Conservation (phyloP, 1,284 basidiomycete genomes). For the Ustilago bromivora region DNA sequence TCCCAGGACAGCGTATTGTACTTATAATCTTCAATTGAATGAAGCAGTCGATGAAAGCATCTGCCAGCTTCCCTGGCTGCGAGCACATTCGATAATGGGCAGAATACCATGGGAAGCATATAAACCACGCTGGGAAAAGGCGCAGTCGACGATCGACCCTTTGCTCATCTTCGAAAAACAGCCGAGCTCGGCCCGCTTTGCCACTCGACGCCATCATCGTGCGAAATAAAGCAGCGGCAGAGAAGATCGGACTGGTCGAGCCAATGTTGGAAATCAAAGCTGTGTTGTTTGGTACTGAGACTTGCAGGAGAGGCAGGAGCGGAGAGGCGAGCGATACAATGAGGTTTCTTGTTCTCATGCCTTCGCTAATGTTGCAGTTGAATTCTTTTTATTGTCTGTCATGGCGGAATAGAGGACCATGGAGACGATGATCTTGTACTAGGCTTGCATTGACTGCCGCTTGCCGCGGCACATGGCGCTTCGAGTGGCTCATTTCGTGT, state of each 20-base stretch:
- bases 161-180: conserved; percentile 23
- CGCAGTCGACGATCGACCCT: too few species aligned
- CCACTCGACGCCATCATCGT: conserved; percentile 24
- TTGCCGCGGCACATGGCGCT: not conserved
- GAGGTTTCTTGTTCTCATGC: not conserved
- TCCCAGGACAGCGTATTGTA: too few species aligned
- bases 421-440: not conserved
- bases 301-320: not conserved
- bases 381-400: not conserved
- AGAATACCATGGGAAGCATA: too few species aligned
- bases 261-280: conserved; percentile 8
- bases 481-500: not conserved
- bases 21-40: too few species aligned
- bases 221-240: conserved; percentile 54
- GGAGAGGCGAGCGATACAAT: conserved; percentile 4
- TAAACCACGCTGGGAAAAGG: too few species aligned
- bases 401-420: not conserved
- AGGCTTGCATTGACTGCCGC: not conserved
- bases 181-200: conserved; percentile 13
- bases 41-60: too few species aligned
- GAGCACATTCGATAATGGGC: too few species aligned
- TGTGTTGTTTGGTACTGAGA: conserved; percentile 6
- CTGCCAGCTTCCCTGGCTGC: too few species aligned
- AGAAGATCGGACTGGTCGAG: conserved; percentile 44
- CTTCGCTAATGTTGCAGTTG: too few species aligned